Conservation (phyloP, 768 basidiomycete genomes). For the Pulveroboletus sp. region DNA sequence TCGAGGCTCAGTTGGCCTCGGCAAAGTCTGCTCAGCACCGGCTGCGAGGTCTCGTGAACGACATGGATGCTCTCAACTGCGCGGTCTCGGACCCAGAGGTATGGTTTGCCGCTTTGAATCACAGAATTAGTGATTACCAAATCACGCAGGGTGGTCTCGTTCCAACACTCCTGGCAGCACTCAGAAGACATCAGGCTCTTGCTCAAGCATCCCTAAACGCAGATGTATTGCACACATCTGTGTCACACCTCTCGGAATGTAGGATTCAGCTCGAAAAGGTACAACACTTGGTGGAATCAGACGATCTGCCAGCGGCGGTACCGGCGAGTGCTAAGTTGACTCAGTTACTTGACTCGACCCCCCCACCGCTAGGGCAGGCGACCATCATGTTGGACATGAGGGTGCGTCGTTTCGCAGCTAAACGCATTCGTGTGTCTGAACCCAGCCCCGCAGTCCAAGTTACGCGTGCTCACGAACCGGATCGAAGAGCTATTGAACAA, state of each 20-base stretch:
- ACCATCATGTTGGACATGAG: conserved; percentile 52
- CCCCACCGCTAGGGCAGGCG: conserved; percentile 47
- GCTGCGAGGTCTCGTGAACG: conserved; percentile 43
- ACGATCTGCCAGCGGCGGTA: conserved; percentile 63
- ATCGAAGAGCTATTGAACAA: conserved; percentile 69
- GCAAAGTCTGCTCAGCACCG: conserved; percentile 63
- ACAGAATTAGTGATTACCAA: conserved; percentile 8
- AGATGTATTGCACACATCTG: conserved; percentile 42
- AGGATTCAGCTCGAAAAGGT: conserved; percentile 43
- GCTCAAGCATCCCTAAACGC: conserved; percentile 61
- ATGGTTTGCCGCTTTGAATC: conserved; percentile 9
- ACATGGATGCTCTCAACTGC: conserved; percentile 49
- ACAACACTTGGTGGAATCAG: conserved; percentile 44
- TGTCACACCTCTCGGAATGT: conserved; percentile 54
- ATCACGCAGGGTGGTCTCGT: conserved; percentile 59
- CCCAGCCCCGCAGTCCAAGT: conserved; percentile 42
- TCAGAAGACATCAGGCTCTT: conserved; percentile 57
- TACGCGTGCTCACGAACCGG: conserved; percentile 51
- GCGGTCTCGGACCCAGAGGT: conserved; percentile 61
- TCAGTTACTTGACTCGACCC: conserved; percentile 41
- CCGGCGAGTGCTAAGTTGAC: conserved; percentile 40
- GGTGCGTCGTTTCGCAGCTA: conserved; percentile 38
- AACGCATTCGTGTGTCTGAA: neutral
- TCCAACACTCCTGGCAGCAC: conserved; percentile 48
- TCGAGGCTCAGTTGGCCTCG: conserved; percentile 58